Base-by-base conservation (phyloP, 2,329 filamentous ascomycete genomes). In the Tolypocladium cylindrosporum region DNA sequence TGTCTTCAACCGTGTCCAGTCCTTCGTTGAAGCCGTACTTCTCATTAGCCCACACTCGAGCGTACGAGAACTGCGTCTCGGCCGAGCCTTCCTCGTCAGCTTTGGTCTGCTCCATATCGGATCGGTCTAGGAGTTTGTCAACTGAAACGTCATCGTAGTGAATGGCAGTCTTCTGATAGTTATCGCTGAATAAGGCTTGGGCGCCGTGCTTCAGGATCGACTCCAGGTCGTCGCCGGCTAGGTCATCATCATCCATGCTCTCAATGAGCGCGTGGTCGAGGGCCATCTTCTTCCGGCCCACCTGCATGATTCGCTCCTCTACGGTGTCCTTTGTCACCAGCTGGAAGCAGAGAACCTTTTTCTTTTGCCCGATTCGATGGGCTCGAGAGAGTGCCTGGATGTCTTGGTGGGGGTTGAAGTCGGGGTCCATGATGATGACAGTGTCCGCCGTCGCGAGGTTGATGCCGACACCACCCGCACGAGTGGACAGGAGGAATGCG, bases 401-500 rank as follows among this genome's bases (percentile, higher is more conserved):
- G 67, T 99, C 95, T 72, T 99, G 94, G 68, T 99, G 94, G 0
- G 94, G 94, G 61, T 99, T 99, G 77, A 96, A 97, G 68, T 99
- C 94, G 0, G 91, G 91, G 66, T 99, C 92, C 63, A 97, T 85
- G 63, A 99, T 97, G 63, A 99, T 97, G 61, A 99, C 95, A 0
- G 94, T 99, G 68, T 99, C 94, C 3, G 94, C 94, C 9, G 92
- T 96, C 0, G 94, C 94, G 57, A 99, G 80, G 68, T 99, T 99
- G 77, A 99, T 99, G 19, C 94, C 95, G 0, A 99, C 93, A 66
- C 95, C 94, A 57, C 94, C 94, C 21, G 95, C 92, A 62, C 94
- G 87, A 4, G 95, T 99, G 0, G 93, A 97, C 0, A 99, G 79
- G 21, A 99, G 74, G 72, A 99, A 97, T 0, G 89, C 91, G 70